phyloP scores from a whole-genome alignment of 257 asterid species.

The Orobanche coerulescens region DNA sequence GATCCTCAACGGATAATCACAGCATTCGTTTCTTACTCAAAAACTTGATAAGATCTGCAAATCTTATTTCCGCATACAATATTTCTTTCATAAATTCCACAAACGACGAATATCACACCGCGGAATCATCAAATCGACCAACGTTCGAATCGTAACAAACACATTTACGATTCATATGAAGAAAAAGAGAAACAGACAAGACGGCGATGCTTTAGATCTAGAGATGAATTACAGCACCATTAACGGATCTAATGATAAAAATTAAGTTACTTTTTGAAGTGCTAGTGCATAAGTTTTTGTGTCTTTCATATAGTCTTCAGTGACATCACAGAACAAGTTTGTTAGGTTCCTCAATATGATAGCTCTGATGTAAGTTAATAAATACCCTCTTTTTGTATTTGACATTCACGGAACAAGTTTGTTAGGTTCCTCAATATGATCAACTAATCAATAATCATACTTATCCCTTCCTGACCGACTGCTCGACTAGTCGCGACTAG shows the following conservation, averaged over 20 bases:
- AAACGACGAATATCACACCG: background rate
- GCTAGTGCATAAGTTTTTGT: no score
- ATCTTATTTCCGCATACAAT: background rate
- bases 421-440: no score
- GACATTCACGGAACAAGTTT: no score
- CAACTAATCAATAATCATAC: no score
- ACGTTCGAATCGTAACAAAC: background rate
- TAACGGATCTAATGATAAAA: constrained; percentile 12
- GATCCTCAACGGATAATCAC: constrained; percentile 3
- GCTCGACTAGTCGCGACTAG: no score
- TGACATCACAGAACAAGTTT: no score
- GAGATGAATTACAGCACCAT: background rate
- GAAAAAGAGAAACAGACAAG: background rate
- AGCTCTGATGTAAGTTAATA: no score
- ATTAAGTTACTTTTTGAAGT: no score
- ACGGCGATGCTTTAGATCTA: constrained; percentile 18
- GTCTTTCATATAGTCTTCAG: no score
- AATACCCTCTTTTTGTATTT: no score
- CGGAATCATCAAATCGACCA: background rate
- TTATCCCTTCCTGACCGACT: no score
- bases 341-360: no score
- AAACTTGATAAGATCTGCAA: constrained; percentile 20
- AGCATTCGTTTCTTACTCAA: background rate
- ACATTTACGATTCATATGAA: background rate
- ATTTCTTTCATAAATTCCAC: background rate